phyloP scores from a whole-genome alignment of 75 land plant species.

The Picea glauca region DNA sequence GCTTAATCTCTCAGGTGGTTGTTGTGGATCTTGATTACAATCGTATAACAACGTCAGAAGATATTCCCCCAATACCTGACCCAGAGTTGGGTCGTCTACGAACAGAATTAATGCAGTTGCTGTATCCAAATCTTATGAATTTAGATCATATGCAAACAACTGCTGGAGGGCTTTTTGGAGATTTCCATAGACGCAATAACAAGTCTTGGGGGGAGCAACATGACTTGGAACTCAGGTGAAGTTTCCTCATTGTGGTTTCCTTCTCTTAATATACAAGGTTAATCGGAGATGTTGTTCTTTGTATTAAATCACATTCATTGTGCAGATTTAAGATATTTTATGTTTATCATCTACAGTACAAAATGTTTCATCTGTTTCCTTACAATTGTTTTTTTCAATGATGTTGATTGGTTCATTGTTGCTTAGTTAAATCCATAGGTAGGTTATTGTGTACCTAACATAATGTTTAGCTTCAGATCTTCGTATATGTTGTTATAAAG shows the following conservation, averaged over 20 bases:
- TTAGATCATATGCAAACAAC: conserved; percentile 61
- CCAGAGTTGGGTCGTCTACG: conserved; percentile 65
- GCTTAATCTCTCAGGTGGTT: conserved; percentile 60
- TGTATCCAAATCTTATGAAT: conserved; percentile 77
- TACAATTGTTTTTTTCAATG: neutral
- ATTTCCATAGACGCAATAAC: conserved; percentile 28
- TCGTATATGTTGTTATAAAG: neutral
- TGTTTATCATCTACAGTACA: neutral
- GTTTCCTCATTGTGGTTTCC: conserved; percentile 11
- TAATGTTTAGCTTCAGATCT: neutral
- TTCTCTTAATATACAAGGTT: neutral
- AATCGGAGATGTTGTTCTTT: neutral
- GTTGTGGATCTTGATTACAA: conserved; percentile 92
- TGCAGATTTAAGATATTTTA: neutral
- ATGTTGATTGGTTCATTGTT: neutral
- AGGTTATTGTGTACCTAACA: neutral
- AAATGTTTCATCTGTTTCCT: neutral
- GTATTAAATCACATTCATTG: neutral
- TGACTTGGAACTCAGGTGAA: conserved; percentile 84
- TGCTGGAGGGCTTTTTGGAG: conserved; percentile 26
- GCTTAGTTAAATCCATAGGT: neutral
- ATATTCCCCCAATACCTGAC: conserved; percentile 82
- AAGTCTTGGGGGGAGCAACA: conserved; percentile 86
- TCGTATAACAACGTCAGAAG: conserved; percentile 57
- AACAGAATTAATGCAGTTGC: conserved; percentile 57